Evolutionary conservation across 345 rosid genomes (phyloP).

Genomic region (Arabidopsis suecica): DNA sequence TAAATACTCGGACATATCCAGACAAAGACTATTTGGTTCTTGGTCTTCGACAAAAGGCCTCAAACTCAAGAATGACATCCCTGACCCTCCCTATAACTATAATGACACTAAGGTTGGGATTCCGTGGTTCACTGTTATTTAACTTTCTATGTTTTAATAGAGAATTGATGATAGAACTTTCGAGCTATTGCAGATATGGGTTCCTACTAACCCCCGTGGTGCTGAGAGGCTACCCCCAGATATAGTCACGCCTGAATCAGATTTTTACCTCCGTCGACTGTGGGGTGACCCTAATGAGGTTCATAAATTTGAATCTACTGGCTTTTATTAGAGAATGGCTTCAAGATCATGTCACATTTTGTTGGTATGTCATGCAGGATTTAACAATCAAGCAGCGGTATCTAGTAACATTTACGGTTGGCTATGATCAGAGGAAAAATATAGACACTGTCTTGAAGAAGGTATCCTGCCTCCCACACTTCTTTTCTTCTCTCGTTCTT

Average conservation of each 20-base stretch:
- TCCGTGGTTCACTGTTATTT: not conserved
- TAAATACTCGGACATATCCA: slow-evolving; percentile 82
- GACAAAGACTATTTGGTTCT: slow-evolving; percentile 64
- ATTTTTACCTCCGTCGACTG: slow-evolving; percentile 72
- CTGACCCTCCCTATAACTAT: slow-evolving; percentile 35
- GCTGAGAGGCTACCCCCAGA: slow-evolving; percentile 93
- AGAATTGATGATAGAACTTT: not conserved
- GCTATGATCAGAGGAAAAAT: slow-evolving; percentile 72
- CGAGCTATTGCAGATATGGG: slow-evolving; percentile 71
- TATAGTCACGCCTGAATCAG: slow-evolving; percentile 75
- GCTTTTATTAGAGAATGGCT: not conserved
- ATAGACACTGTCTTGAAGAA: slow-evolving; percentile 83
- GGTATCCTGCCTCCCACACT: slow-evolving; percentile 49
- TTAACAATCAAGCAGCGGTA: slow-evolving; percentile 62
- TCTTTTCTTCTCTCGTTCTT: slow-evolving; percentile 7
- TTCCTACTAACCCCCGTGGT: slow-evolving; percentile 88
- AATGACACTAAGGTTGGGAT: slow-evolving; percentile 63
- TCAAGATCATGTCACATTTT: slow-evolving; percentile 21
- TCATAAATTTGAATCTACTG: slow-evolving; percentile 12
- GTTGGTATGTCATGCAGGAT: slow-evolving; percentile 65
- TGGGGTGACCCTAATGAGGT: slow-evolving; percentile 93
- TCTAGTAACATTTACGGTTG: slow-evolving; percentile 93
- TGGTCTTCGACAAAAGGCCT: slow-evolving; percentile 67
- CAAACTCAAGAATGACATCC: slow-evolving; percentile 38
- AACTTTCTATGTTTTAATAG: not conserved